Evolutionary conservation across 495 filamentous ascomycete species (phyloP), one percentile per base, ranked within the genome.

Genomic region (Penicillium egyptiacum): DNA sequence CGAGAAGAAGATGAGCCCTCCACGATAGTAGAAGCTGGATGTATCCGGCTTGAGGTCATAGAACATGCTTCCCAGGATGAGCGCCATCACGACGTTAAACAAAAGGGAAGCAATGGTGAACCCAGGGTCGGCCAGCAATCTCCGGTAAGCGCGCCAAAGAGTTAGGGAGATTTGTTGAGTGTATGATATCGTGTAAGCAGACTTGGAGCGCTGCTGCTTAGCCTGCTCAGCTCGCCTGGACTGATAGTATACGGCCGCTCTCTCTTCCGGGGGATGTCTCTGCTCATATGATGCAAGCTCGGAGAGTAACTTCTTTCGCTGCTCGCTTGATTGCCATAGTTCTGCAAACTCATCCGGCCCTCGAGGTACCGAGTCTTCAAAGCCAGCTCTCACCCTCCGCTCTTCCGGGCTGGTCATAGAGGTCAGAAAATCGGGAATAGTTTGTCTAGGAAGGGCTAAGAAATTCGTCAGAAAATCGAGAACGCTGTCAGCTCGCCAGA

Each of bases 11-110:
- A 45, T 10, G 22, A 45, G 86, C 84, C 20, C 87, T 25, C 86
- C 88, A 25, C 87, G 79, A 60, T 81, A 77, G 75, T 81, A 94
- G 71, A 93, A 90, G 63, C 79, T 86, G 35, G 66, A 63, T 6
- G 88, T 88, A 35, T 76, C 75, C 5, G 37, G 64, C 33, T 78
- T 69, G 6, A 91, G 68, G 58, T 92, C 87, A 72, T 85, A 93
- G 73, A 91, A 94, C 51, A 93, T 86, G 62, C 81, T 86, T 39
- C 84, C 81, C 64, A 92, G 81, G 67, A 95, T 85, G 26, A 95
- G 74, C 25, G 88, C 77, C 80, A 91, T 85, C 61, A 80, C 61
- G 50, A 80, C 71, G 61, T 92, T 90, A 37, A 81, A 86, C 58
- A 92, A 75, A 14, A 91, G 73, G 33, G 81, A 71, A 5, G 82